Percentiles rank a stretch among this genome's conserved stretches.
These are phyloP conservation scores for Cladophialophora yegresii DNA, from an alignment of 2,329 filamentous ascomycete genomes.

Conservation along the genomic window DNA sequence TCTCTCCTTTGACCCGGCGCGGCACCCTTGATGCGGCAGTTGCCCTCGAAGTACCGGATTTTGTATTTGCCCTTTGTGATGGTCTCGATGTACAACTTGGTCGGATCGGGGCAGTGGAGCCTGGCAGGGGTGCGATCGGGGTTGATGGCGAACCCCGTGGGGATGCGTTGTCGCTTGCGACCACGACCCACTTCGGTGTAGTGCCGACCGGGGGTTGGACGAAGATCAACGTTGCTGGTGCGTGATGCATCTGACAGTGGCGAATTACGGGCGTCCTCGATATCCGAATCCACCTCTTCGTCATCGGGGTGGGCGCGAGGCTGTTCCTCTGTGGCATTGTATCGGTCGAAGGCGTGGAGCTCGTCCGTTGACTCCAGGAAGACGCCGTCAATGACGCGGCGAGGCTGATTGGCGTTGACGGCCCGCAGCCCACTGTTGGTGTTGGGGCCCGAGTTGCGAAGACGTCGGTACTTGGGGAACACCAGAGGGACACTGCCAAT, in stretches of 20 bases:
- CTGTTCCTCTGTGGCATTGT: too few relatives aligned
- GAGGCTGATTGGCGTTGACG: slow-evolving; percentile 4
- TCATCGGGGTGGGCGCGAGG: background rate
- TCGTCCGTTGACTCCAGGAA: background rate
- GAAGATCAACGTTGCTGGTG: background rate
- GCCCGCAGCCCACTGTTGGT: background rate
- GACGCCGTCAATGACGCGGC: background rate
- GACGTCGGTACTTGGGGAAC: background rate
- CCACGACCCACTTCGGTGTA: slow-evolving; percentile 3
- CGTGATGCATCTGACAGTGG: too few relatives aligned
- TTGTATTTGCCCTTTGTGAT: slow-evolving; percentile 22
- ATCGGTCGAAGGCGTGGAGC: background rate
- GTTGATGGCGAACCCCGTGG: slow-evolving; percentile 13
- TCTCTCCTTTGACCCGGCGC: background rate
- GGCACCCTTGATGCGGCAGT: too few relatives aligned
- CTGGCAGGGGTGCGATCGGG: background rate
- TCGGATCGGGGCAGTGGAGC: slow-evolving; percentile 9
- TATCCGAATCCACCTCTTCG: too few relatives aligned
- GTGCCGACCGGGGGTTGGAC: background rate
- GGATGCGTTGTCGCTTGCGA: background rate
- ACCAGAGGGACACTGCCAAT: slow-evolving; percentile 7
- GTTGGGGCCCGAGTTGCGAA: background rate
- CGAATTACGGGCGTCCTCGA: too few relatives aligned
- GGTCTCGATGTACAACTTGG: slow-evolving; percentile 24
- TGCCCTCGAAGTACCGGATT: slow-evolving; percentile 2